phyloP scores from a whole-genome alignment of 441 rosid species.

The Gossypium aridum region DNA sequence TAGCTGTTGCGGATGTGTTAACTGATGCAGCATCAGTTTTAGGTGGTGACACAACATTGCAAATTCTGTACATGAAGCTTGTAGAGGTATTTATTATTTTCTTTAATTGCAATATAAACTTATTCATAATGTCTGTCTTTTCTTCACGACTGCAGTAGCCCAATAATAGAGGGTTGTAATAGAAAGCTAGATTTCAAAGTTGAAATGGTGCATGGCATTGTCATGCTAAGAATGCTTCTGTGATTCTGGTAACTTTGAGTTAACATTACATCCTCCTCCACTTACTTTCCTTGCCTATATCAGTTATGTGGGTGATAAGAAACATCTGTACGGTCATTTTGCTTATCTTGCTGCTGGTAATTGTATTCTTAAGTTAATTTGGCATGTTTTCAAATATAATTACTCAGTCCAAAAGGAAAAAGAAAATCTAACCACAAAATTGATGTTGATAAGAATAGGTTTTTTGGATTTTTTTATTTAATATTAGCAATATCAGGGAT shows the following conservation, averaged over 20 bases:
- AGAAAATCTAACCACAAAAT: neutral
- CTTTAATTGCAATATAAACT: neutral
- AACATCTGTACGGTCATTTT: neutral
- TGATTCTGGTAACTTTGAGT: neutral
- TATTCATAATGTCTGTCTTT: neutral
- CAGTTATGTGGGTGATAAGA: neutral
- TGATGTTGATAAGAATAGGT: neutral
- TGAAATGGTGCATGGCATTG: neutral
- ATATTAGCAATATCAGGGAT: neutral
- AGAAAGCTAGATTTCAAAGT: neutral
- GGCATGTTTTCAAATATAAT: neutral
- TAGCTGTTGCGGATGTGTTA: conserved; percentile 98
- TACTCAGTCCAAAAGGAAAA: neutral
- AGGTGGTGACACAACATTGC: conserved; percentile 85
- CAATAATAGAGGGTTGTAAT: neutral
- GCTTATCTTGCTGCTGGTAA: neutral
- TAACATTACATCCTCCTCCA: neutral
- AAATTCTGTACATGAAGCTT: conserved; percentile 84
- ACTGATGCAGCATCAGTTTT: conserved; percentile 89
- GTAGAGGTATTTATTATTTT: conserved; percentile 58
- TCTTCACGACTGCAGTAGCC: neutral
- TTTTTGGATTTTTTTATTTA: neutral
- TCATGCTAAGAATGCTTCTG: neutral
- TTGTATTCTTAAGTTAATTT: neutral
- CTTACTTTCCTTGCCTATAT: neutral